These are phyloP conservation scores for Tilletia setariae DNA, from an alignment of 1,284 basidiomycete genomes.

Conservation along the genomic window DNA sequence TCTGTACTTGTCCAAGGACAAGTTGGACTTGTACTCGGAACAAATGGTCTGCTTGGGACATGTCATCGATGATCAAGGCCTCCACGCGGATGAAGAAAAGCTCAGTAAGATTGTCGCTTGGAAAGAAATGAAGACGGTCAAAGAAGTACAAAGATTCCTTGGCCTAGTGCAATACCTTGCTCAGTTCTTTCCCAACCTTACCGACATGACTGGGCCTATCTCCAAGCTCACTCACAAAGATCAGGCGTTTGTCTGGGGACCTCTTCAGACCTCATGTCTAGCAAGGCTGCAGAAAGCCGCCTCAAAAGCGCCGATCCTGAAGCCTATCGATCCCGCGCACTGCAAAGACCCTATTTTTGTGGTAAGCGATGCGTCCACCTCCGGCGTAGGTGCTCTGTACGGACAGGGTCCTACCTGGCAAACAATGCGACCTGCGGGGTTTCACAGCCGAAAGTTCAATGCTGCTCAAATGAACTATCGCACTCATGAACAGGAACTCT, in stretches of 20 bases:
- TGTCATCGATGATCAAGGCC: not conserved
- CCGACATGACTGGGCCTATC: slow-evolving; percentile 53
- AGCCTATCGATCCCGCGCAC: slow-evolving; percentile 55
- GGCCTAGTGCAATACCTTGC: slow-evolving; percentile 58
- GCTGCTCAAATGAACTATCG: slow-evolving; percentile 23
- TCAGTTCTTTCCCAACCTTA: too few relatives aligned
- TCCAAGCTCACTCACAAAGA: slow-evolving; percentile 22
- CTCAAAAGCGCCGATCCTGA: slow-evolving; percentile 53
- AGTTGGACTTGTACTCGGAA: not conserved
- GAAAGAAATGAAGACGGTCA: not conserved
- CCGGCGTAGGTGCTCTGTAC: slow-evolving; percentile 43
- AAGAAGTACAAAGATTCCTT: slow-evolving; percentile 41
- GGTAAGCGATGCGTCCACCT: slow-evolving; percentile 46
- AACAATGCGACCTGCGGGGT: slow-evolving; percentile 5
- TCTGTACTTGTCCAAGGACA: slow-evolving; percentile 10
- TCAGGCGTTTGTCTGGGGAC: slow-evolving; percentile 31
- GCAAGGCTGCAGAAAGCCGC: slow-evolving; percentile 53
- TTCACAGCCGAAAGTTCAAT: slow-evolving; percentile 27
- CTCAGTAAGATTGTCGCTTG: too few relatives aligned
- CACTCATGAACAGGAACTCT: slow-evolving; percentile 24
- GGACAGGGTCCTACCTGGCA: slow-evolving; percentile 23
- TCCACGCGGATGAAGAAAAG: too few relatives aligned
- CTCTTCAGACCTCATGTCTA: slow-evolving; percentile 50
- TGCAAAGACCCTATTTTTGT: slow-evolving; percentile 49
- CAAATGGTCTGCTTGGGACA: not conserved